Percentiles rank a stretch among this genome's conserved stretches.
Conservation (phyloP, 2,329 filamentous ascomycete species). For the Colletotrichum navitas region DNA sequence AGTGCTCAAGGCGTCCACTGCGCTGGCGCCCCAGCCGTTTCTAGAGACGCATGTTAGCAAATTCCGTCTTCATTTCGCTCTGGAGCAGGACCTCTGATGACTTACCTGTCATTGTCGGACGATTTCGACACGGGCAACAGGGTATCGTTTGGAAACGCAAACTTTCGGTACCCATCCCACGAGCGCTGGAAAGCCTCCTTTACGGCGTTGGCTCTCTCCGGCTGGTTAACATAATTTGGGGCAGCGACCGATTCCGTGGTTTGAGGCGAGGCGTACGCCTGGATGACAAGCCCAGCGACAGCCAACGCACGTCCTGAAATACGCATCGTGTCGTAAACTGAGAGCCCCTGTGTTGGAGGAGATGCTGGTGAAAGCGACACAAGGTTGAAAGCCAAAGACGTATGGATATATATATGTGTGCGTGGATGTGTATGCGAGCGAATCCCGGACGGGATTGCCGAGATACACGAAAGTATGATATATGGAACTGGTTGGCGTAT, state of each 20-base stretch:
- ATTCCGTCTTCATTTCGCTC: background rate
- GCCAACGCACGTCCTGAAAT: conserved; percentile 13
- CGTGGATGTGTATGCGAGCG: background rate
- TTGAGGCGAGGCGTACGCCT: conserved; percentile 23
- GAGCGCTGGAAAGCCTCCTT: conserved; percentile 77
- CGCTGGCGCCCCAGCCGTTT: conserved; percentile 87
- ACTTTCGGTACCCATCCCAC: conserved; percentile 79
- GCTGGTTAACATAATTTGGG: conserved; percentile 47
- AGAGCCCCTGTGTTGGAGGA: background rate
- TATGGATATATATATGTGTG: background rate
- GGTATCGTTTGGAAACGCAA: conserved; percentile 84
- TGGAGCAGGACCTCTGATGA: background rate
- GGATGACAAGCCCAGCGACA: conserved; percentile 15
- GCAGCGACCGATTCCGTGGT: background rate
- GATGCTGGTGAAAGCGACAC: background rate
- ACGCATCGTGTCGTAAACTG: conserved; percentile 5
- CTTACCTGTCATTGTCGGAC: conserved; percentile 77
- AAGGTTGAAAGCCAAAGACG: background rate
- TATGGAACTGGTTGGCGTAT: conserved; percentile 5
- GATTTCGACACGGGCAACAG: conserved; percentile 75
- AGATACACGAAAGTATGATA: background rate
- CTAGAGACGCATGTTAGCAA: conserved; percentile 56
- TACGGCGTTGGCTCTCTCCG: conserved; percentile 68
- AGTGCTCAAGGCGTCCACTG: conserved; percentile 84
- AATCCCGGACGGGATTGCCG: background rate